Evolutionary conservation across 148 eudicot genomes (phyloP), one percentile per base, ranked within the genome.

Genomic region (Agrostemma githago): DNA sequence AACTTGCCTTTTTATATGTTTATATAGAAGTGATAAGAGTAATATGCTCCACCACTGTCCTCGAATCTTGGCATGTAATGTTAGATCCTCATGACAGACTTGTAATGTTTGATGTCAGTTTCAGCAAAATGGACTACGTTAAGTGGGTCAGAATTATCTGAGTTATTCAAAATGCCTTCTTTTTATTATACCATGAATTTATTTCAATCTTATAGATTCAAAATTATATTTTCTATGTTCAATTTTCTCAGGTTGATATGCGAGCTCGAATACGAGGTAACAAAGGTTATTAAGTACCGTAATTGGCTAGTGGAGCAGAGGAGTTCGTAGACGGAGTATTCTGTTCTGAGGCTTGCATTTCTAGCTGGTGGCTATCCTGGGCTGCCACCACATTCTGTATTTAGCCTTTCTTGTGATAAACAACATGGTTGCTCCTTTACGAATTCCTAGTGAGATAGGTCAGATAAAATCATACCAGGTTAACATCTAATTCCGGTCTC

Each of bases 221-320:
- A 53, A n/a, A 59, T 59, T 8, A 59, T n/a, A 19, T 5, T 59
- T 8, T 19, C 21, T 17, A n/a, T 59, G 2, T 2, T 40, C 43
- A 42, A 20, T 80, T 37, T 57, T 61, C 10, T 71, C 86, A 92
- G 97, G 89, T 92, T 83, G 97, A 92, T 82, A 92, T 92, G 96
- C 86, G 97, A 82, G 95, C 95, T 79, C 86, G 92, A 66, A 92
- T 92, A 66, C 95, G 92, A 40, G 97, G 92, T 77, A 92, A 92
- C 80, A 90, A 90, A 75, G 97, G 97, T 68, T 92, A 92, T 79
- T 92, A 72, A 75, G 9, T 26, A 26, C 34, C 1, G 34, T 26
- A 69, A 20, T 34, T 51, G 42, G 26, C 39, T 42, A 66, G 54
- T 57, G 59, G 41, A 54, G 65, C 44, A 54, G 64, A n/a, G 14